Conservation (phyloP, 345 rosid species). For the Carallia pectinifolia region DNA sequence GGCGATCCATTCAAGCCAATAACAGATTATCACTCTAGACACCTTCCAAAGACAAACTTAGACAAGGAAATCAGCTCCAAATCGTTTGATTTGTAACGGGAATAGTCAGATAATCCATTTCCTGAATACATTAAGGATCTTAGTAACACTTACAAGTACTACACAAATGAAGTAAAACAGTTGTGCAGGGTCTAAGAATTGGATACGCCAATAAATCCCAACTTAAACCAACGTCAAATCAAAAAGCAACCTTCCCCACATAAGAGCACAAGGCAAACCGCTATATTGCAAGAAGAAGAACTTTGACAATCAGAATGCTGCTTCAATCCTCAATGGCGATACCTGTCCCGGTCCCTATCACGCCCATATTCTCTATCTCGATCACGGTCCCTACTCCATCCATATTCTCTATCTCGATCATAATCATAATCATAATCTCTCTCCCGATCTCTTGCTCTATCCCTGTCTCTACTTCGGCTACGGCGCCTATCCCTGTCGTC, state of each 20-base stretch:
- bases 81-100: too few relatives aligned
- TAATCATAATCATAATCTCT: conserved; percentile 50
- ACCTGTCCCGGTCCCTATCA: conserved; percentile 35
- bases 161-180: too few relatives aligned
- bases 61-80: too few relatives aligned
- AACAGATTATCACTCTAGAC: too few relatives aligned
- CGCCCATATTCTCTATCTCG: conserved; percentile 40
- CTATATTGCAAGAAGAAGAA: neutral
- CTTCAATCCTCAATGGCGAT: conserved; percentile 12
- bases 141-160: too few relatives aligned
- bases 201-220: neutral
- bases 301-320: neutral
- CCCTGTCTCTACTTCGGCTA: conserved; percentile 72
- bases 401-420: conserved; percentile 49
- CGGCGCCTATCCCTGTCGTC: conserved; percentile 63
- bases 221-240: neutral
- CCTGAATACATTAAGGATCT: too few relatives aligned
- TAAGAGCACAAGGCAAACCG: neutral
- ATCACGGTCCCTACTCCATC: conserved; percentile 27
- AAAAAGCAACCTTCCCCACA: neutral
- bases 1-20: too few relatives aligned
- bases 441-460: conserved; percentile 49
- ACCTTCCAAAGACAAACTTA: too few relatives aligned
- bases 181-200: too few relatives aligned
- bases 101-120: too few relatives aligned